A percentile compares a stretch with the other conserved stretches of the same genome.
Conservation (phyloP, 2,329 filamentous ascomycete genomes). For the Penicillium expansum region DNA sequence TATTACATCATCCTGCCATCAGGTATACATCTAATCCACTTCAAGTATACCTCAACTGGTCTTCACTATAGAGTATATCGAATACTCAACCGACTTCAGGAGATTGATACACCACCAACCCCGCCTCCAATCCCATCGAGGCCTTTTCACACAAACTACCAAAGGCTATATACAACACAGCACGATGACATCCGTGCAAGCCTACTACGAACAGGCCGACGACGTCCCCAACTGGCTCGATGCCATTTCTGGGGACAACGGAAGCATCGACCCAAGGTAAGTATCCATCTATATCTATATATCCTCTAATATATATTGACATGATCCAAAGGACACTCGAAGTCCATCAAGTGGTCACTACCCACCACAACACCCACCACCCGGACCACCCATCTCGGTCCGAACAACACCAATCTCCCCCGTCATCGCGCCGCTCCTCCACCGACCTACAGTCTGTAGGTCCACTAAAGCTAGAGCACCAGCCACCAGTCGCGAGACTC, state of each 20-base stretch:
- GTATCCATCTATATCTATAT: background rate
- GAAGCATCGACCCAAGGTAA: background rate
- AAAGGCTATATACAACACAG: background rate
- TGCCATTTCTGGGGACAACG: background rate
- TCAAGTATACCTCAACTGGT: background rate
- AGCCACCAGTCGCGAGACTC: slow-evolving; percentile 6
- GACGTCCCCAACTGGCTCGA: background rate
- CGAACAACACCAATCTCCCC: background rate
- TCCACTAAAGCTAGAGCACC: slow-evolving; percentile 8
- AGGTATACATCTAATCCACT: background rate
- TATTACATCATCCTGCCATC: background rate
- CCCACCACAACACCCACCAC: background rate
- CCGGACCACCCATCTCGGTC: background rate
- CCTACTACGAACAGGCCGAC: background rate
- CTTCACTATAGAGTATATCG: background rate
- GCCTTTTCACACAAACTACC: background rate
- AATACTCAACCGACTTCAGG: background rate
- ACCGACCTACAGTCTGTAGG: background rate
- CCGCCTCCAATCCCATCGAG: background rate
- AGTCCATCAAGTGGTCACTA: background rate
- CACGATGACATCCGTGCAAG: background rate
- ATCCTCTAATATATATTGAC: background rate
- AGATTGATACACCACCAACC: background rate
- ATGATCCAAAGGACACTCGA: background rate
- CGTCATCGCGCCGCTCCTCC: background rate